Percentiles rank a stretch among this genome's conserved stretches.
These are phyloP conservation scores for Aspergillus coremiiformis DNA, from an alignment of 495 filamentous ascomycete species.

Conservation along the genomic window DNA sequence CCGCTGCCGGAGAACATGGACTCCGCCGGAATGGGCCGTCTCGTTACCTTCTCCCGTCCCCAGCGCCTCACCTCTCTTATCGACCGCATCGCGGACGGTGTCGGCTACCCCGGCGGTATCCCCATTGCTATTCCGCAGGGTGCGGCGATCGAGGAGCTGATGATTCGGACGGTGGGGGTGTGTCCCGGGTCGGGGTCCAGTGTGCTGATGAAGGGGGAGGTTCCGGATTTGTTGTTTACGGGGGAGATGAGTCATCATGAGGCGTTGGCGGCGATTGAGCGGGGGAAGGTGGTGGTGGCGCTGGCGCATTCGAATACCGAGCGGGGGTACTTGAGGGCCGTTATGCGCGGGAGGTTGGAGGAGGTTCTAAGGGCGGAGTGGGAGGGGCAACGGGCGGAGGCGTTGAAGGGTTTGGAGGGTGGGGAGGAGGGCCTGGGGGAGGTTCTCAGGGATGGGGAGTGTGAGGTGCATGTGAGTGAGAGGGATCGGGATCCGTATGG, in stretches of 20 bases:
- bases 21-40: constrained; percentile 68
- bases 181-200: constrained; percentile 80
- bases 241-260: constrained; percentile 93
- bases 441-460: constrained; percentile 40
- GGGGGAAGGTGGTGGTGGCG: constrained; percentile 76
- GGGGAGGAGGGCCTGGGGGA: constrained; percentile 34
- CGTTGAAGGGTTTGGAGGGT: constrained; percentile 22
- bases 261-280: constrained; percentile 75
- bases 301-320: constrained; percentile 92
- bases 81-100: constrained; percentile 49
- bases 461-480: constrained; percentile 66
- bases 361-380: constrained; percentile 48
- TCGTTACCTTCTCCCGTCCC: constrained; percentile 53
- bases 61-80: constrained; percentile 56
- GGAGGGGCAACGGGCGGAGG: constrained; percentile 36
- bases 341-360: constrained; percentile 60
- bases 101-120: constrained; percentile 59
- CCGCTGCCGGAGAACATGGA: constrained; percentile 49
- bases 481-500: constrained; percentile 74
- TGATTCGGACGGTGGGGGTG: constrained; percentile 54
- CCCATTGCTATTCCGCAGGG: constrained; percentile 62
- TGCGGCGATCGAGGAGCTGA: constrained; percentile 42
- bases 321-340: constrained; percentile 64
- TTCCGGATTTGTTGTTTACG: constrained; percentile 74
- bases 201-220: constrained; percentile 58